Base-by-base conservation (phyloP, 768 basidiomycete genomes). In the Tulasnella sp. region DNA sequence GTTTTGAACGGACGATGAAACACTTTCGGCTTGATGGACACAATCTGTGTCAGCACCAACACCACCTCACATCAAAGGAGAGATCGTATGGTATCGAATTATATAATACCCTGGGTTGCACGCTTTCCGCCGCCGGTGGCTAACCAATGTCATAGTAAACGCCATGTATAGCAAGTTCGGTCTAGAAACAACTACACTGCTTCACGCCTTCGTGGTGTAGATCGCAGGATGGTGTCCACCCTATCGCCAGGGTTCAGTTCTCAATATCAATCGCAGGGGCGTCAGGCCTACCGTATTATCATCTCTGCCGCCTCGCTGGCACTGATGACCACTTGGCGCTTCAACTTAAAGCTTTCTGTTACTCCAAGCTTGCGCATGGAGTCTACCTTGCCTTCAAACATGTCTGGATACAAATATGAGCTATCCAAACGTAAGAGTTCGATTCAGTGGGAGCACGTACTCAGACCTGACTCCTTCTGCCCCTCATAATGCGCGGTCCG, bases 301-400 rank as follows among this genome's bases (percentile, higher is more conserved):
- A 98, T 98, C 75, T 98, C 96, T 1, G 90, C 86, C 15, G 93
- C 96, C 68, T 99, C 96, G 57, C 83, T 89, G 1, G 96, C 93
- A 65, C 90, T 94, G 45, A 87, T 71, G 3, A 99, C 84, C 1
- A 98, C 93, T 70, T 97, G 93, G 37, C 84, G 76, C 74, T 99
- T 99, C 62, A 99, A 75, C 74, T 98, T 98, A 72, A 90, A 99
- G 64, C 88, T 92, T 73, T 99, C 94, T 0, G 93, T 97, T 35
- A 99, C 72, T 31, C 96, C 96, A 9, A 94, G 73, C 46, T 80
- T 70, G 63, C 70, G 75, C 96, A 99, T 97, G 6, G 89, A 92
- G 0, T 78, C 91, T 55, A 99, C 83, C 0, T 73, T 70, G 2
- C 89, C 94, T 42, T 80, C 66, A 31, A 90, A 79, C 92, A 99